Evolutionary conservation across 257 asterid species (phyloP), one percentile per base, ranked within the genome.

Genomic region (Jasminum sambac): DNA sequence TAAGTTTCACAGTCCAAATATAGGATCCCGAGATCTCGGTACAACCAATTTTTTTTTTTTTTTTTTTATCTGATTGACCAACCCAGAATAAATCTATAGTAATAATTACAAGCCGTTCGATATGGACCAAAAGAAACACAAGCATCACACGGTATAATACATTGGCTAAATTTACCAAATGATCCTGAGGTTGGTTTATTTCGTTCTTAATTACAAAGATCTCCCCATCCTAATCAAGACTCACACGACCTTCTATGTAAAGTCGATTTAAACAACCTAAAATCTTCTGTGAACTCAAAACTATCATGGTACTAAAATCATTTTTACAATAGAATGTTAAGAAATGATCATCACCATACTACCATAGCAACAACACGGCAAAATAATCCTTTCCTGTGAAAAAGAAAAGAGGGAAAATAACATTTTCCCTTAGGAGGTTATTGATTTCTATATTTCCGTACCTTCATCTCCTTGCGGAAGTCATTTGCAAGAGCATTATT

Each of bases 381-480:
- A 50, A 50, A 50, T 24, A 50, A 50, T 50, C 59, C 59, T 17
- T n/a, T 50, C 59, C 59, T 50, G 19, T 2, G 59, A 10, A 23
- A 2, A 11, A 8, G 10, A 21, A 23, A 8, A 5, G 16, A 30
- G 61, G 34, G 4, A 30, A 23, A 11, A 19, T 9, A 10, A 55
- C 34, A 23, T 50, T 7, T 50, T 25, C 6, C 12, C 19, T 17
- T 1, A 17, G 13, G 26, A 64, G 52, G 46, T 74, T 43, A 36
- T 23, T 70, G 24, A 44, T 63, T 59, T 63, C 17, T 64, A 64
- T 25, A 55, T 62, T 57, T 21, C 41, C 42, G 24, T 78, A 91
- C 97, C 96, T 91, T 94, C 92, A 91, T 94, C 84, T 94, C 99
- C 82, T 89, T 91, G 82, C 96, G 96, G 79, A 94, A 91, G 86